Evolutionary conservation across 352 stramenopile genomes (phyloP), one percentile per base, ranked within the genome.

Genomic region (Globisporangium sylvaticum): DNA sequence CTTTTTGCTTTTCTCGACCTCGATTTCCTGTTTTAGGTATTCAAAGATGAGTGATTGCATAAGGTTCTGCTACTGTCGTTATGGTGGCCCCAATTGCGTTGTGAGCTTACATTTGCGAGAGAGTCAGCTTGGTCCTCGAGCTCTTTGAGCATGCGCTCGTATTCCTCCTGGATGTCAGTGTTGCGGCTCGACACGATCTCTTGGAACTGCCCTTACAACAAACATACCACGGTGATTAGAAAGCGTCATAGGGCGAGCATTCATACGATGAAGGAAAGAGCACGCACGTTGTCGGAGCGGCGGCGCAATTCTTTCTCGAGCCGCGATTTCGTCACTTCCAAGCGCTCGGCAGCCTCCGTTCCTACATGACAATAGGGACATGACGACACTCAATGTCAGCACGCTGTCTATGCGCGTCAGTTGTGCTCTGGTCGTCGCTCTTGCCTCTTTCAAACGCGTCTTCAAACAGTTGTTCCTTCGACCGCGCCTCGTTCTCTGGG

Each of bases 141-240:
- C 52, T 91, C 81, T 61, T 84, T 83, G 9, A 91, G 73, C 80
- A 92, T 89, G 15, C 82, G 82, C 53, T 81, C 77, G 56, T 90
- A 92, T 62, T 90, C 80, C 34, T 91, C 82, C 71, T 92, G 84
- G 25, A 92, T 83, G 64, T 89, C 82, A 4, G 71, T 85, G 56
- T 92, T 92, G 63, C 84, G 76, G 32, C 74, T 92, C 48, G 81
- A 85, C 15, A 92, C 71, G 7, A 91, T 69, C 14, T 88, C 76
- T 22, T 70, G 77, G 58, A 91, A 90, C 79, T 92, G 66, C 31
- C 48, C 31, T 69, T 37, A 68, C 8, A 24, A 14, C 32, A 58
- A 29, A 46, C 22, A 37, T 31, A 48, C 24, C 34, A 27, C 1
- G 18, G 25, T 44, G 9, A 50, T n/a, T 62, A 24, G n/a, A 69